Base-by-base conservation (phyloP, 2,329 filamentous ascomycete species). In the Canariomyces notabilis region DNA sequence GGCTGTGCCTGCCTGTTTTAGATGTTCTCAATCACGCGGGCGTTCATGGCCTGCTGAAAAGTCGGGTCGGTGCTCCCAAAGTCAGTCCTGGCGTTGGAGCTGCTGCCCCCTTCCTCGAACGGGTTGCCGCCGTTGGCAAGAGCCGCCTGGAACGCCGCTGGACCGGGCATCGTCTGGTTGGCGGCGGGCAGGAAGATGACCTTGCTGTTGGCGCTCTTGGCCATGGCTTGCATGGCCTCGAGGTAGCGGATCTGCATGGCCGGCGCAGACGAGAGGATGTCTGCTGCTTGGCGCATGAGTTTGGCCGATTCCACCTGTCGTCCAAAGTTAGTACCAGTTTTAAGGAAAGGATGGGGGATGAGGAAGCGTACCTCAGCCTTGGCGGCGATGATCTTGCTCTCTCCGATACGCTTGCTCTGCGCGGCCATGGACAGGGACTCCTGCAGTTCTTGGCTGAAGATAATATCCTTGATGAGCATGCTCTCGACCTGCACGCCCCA, bases 401-500 rank as follows among this genome's bases (percentile, higher is more conserved):
- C 93, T 72, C 93, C 93, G 47, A 96, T 95, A 58, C 93, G 85
- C 85, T 97, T 97, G 74, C 85, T 89, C 77, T 98, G 93, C 3
- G 93, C 93, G 32, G 93, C 93, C 93, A 98, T 97, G 64, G 88
- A 95, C 40, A 98, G 80, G 15, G 87, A 93, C 62, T 97, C 91
- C 70, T 98, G 93, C 36, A 98, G 77, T 58, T 97, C 93, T 63
- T 89, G 82, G 70, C 83, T 89, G 80, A 98, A 98, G 65, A 97
- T 87, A 64, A 98, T 95, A 68, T 98, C 93, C 73, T 98, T 97
- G 79, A 98, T 91, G 57, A 98, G 82, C 91, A 98, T 98, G 62
- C 85, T 90, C 76, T 97, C 93, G 48, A 97, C 93, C 63, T 88
- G 82, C 6, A 95, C 91, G 70, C 93, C 93, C 93, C 93, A 98